Evolutionary conservation across 805 yeast species (phyloP), one percentile per base, ranked within the genome.

Genomic region (Ogataea chonburiensis): DNA sequence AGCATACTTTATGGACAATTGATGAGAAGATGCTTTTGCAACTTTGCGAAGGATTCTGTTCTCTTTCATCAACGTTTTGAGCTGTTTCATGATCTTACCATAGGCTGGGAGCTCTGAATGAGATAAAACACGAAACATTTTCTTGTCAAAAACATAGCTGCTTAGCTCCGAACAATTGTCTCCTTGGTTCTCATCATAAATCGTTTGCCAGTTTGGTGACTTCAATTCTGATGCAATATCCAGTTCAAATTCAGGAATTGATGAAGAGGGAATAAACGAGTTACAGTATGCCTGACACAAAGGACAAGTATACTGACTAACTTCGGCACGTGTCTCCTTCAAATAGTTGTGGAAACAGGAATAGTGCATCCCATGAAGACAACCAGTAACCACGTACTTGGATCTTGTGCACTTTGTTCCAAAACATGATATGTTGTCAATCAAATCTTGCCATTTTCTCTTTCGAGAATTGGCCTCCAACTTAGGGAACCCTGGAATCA

Each of bases 361-460:
- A 40, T 56, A 62, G 49, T 75, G 81, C 63, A 74, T 66, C 3
- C 71, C 73, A 52, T 75, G 81, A 2, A 74, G 70, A 61, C 81
- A 75, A 10, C 72, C 65, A 3, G 66, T 56, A 4, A 68, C 58
- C 8, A 70, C 61, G 19, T 53, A 40, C 37, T 56, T 60, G n/a
- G 50, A 40, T 19, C 44, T 40, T 1, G 52, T 42, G 54, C 65
- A 61, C 20, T 51, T 44, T 2, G 46, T 32, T 17, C 52, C 60
- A 39, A 52, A 50, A 40, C 57, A 63, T 17, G 52, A 41, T 31
- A 34, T 56, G 48, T 52, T 44, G 9, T 34, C 55, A 46, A 52
- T 52, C 45, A 37, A 41, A 24, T 54, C 56, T 17, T 46, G 37
- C 47, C 43, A 40, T 24, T 43, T 48, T 19, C 34, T 28, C 27